Evolutionary conservation across 371 early-diverging fungal genomes (phyloP).

Genomic region (Mucor racemosus): DNA sequence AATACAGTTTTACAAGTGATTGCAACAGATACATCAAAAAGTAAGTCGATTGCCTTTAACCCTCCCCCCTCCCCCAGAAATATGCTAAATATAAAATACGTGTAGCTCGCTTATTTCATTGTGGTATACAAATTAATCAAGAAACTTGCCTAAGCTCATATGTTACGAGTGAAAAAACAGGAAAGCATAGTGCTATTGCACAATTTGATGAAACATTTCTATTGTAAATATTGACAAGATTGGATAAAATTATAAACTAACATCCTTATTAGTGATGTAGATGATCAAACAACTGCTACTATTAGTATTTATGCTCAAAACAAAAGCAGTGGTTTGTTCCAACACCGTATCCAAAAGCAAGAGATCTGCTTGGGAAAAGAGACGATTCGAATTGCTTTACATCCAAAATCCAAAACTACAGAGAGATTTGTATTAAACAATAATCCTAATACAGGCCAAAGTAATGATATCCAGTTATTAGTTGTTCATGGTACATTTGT

Average conservation of each 20-base stretch:
- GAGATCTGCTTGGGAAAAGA: constrained; percentile 30
- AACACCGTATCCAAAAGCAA: constrained; percentile 16
- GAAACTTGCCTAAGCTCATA: constrained; percentile 29
- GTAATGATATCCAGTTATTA: constrained; percentile 28
- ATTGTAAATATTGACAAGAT: constrained; percentile 27
- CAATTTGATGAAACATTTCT: constrained; percentile 45
- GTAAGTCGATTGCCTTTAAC: constrained; percentile 17
- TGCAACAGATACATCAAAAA: constrained; percentile 34
- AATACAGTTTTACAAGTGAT: constrained; percentile 31
- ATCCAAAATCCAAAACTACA: constrained; percentile 26
- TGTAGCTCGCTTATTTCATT: constrained; percentile 30
- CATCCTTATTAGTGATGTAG: constrained; percentile 27
- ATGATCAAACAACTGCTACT: constrained; percentile 27
- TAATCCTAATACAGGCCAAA: constrained; percentile 20
- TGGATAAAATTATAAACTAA: neutral
- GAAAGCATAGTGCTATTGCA: constrained; percentile 32
- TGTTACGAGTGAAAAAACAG: constrained; percentile 30
- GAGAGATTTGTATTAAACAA: constrained; percentile 27
- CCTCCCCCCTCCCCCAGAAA: too few species aligned
- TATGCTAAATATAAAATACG: neutral
- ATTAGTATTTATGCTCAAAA: constrained; percentile 33
- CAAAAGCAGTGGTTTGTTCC: constrained; percentile 15
- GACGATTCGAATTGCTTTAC: constrained; percentile 19
- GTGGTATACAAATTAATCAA: constrained; percentile 36
- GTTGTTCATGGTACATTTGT: constrained; percentile 34